These are phyloP conservation scores for Saccharomyces hybrid DNA, from an alignment of 1,139 yeast genomes.

Conservation along the genomic window DNA sequence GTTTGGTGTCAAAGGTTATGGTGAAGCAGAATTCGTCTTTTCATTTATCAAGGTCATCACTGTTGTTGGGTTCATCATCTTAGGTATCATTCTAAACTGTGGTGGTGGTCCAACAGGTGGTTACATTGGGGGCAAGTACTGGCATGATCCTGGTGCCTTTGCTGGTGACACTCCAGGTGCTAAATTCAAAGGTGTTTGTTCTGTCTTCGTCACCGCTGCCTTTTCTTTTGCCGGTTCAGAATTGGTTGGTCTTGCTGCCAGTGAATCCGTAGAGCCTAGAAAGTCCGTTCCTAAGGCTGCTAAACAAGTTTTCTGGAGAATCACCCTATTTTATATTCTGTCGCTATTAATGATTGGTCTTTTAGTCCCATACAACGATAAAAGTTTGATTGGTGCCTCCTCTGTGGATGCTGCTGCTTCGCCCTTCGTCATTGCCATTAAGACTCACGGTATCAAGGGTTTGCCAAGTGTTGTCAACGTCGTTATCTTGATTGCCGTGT, in stretches of 20 bases:
- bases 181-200: slow-evolving; percentile 45
- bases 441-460: slow-evolving; percentile 46
- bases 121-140: slow-evolving; percentile 51
- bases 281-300: slow-evolving; percentile 66
- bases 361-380: slow-evolving; percentile 40
- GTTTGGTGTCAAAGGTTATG: slow-evolving; percentile 59
- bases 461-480: slow-evolving; percentile 49
- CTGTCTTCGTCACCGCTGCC: slow-evolving; percentile 49
- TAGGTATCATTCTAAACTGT: slow-evolving; percentile 59
- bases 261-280: slow-evolving; percentile 76
- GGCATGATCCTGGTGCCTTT: slow-evolving; percentile 64
- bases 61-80: slow-evolving; percentile 56
- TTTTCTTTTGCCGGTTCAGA: slow-evolving; percentile 60
- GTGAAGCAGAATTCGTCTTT: slow-evolving; percentile 60
- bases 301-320: slow-evolving; percentile 69
- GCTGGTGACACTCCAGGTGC: slow-evolving; percentile 36
- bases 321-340: slow-evolving; percentile 50
- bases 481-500: slow-evolving; percentile 52
- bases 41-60: slow-evolving; percentile 56
- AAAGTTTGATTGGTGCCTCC: slow-evolving; percentile 35
- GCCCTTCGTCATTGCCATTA: slow-evolving; percentile 56
- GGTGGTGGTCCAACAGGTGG: slow-evolving; percentile 62
- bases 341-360: slow-evolving; percentile 41
- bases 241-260: slow-evolving; percentile 78
- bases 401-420: slow-evolving; percentile 49